A percentile compares a stretch with the other conserved stretches of the same genome.
These are phyloP conservation scores for Lachnellula cervina DNA, from an alignment of 2,329 filamentous ascomycete genomes.

Conservation along the genomic window DNA sequence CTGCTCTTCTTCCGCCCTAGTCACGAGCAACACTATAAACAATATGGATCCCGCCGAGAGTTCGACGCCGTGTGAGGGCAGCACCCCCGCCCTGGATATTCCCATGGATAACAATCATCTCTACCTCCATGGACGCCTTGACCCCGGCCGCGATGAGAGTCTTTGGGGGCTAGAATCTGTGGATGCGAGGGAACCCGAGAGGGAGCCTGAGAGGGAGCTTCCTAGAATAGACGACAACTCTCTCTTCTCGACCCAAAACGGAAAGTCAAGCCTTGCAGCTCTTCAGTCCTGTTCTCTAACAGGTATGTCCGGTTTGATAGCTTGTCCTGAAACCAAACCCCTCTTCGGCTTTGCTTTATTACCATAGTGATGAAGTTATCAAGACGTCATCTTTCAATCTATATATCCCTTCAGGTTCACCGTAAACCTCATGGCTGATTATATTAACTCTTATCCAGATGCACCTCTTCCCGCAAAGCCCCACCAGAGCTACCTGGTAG, in stretches of 20 bases:
- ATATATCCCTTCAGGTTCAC: neutral
- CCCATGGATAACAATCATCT: constrained; percentile 20
- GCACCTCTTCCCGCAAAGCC: neutral
- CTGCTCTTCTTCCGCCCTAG: neutral
- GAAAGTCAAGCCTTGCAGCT: neutral
- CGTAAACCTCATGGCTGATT: constrained; percentile 2
- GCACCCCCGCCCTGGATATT: neutral
- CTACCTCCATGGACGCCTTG: constrained; percentile 21
- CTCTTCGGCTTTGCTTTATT: too few relatives aligned
- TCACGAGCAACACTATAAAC: neutral
- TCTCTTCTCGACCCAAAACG: neutral
- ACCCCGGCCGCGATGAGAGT: constrained; percentile 16
- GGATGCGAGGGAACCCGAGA: neutral
- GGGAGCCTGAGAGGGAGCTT: neutral
- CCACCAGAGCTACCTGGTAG: constrained; percentile 35
- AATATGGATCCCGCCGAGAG: neutral
- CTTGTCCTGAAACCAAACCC: too few relatives aligned
- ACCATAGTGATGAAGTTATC: too few relatives aligned
- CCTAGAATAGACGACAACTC: neutral
- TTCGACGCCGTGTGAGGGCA: neutral
- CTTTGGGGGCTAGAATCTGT: constrained; percentile 14
- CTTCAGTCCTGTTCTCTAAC: neutral
- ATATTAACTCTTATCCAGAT: neutral
- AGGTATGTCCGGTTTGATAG: neutral
- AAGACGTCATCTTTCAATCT: neutral